Evolutionary conservation across 2,329 filamentous ascomycete species (phyloP).

Genomic region (Reticulascus tulasneorum): DNA sequence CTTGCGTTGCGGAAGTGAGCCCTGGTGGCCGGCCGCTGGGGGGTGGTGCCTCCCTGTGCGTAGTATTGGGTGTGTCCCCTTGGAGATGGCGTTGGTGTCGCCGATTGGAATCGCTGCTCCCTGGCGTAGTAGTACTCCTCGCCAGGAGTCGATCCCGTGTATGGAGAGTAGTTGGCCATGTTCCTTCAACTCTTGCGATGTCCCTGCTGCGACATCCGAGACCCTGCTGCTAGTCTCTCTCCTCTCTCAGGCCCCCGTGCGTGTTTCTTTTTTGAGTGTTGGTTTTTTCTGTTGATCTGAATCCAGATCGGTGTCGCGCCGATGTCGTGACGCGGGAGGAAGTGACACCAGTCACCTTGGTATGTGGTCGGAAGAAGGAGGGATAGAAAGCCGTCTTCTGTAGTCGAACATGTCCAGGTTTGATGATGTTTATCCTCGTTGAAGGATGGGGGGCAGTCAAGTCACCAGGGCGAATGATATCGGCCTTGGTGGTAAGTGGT

Average conservation of each 20-base stretch:
- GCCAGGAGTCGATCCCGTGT: slow-evolving; percentile 43
- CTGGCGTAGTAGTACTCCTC: slow-evolving; percentile 51
- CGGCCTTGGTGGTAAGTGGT: slow-evolving; percentile 19
- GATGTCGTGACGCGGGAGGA: slow-evolving; percentile 43
- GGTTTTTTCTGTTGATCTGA: slow-evolving; percentile 14
- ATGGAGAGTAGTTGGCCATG: slow-evolving; percentile 32
- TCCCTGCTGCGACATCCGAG: slow-evolving; percentile 23
- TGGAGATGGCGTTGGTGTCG: slow-evolving; percentile 55
- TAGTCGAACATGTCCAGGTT: slow-evolving; percentile 50
- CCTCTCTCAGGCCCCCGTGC: slow-evolving; percentile 12
- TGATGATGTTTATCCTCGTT: slow-evolving; percentile 33
- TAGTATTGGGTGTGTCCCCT: slow-evolving; percentile 48
- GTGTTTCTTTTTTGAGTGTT: slow-evolving; percentile 10
- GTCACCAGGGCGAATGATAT: slow-evolving; percentile 16
- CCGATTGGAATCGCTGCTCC: slow-evolving; percentile 45
- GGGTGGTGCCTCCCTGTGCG: slow-evolving; percentile 41
- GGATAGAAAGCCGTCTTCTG: slow-evolving; percentile 50
- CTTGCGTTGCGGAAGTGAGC: slow-evolving; percentile 44
- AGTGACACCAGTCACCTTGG: slow-evolving; percentile 55
- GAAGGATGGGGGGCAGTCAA: slow-evolving; percentile 20
- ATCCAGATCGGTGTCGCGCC: slow-evolving; percentile 31
- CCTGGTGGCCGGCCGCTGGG: slow-evolving; percentile 51
- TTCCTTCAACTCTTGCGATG: slow-evolving; percentile 27
- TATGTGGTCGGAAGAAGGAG: slow-evolving; percentile 58
- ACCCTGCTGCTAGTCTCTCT: slow-evolving; percentile 8